Base-by-base conservation (phyloP, 2,329 filamentous ascomycete species). In the Talaromyces pinophilus region DNA sequence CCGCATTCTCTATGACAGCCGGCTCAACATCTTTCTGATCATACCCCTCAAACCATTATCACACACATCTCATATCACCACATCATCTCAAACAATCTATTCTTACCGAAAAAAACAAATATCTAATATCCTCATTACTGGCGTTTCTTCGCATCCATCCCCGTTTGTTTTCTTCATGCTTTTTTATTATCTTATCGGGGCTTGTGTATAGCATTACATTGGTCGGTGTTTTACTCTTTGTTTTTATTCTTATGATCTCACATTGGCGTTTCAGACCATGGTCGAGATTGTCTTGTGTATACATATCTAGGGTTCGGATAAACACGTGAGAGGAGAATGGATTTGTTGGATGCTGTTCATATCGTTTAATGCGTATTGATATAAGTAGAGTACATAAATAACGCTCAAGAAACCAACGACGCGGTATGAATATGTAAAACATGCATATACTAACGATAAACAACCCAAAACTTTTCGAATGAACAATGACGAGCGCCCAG, bases 1-100 rank as follows among this genome's bases (percentile, higher is more conserved):
- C 81, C 2, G 81, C 81, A 17, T 84, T 84, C 70, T 78, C 79
- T 1, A 82, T 83, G 78, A 80, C 79, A 59, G 80, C 80, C 2
- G 40, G 57, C 5, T 79, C 81, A 15, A 74, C 73, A 6, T 69
- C 72, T 30, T 63, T 67, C 55, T 67, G 35, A 65, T 33, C 7
- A 10, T 35, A 7, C 54, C 33, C 19, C 13, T 5, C 13, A 4
- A 11, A 19, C 11, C 42, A 2, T 5, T 17, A 1, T 22, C 19
- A 35, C 28, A 17, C 19, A 6, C 22, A 19, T 30, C 15, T 30
- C 15, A 42, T 60, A 19, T 22, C 38, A 1, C 44, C 10, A 15
- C 57, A 60, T 46, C 57, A 11, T 46, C 38, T 46, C 38, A 44
- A 54, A 44, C 40, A 2, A 44, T 19, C 19, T 28, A 60, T 60